These are phyloP conservation scores for Scenedesmus sp. DNA, from an alignment of 163 green algal species.

Conservation along the genomic window DNA sequence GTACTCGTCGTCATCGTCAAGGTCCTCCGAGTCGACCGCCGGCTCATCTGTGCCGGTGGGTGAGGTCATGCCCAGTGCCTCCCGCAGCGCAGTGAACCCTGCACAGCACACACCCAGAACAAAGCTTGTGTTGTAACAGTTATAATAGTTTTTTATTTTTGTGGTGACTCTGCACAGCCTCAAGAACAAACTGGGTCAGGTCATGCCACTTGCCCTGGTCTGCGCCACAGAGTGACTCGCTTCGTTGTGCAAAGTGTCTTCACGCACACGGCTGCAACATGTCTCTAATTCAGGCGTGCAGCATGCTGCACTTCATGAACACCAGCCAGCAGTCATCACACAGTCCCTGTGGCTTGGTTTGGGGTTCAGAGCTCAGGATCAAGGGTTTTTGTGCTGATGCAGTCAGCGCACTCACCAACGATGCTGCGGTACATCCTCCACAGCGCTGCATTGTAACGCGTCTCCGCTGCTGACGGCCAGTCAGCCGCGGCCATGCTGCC, in stretches of 20 bases:
- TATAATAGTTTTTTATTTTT: too few relatives aligned
- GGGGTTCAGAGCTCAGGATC: too few relatives aligned
- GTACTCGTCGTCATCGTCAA: slow-evolving; percentile 10
- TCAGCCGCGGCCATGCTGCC: slow-evolving; percentile 74
- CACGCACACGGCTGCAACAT: too few relatives aligned
- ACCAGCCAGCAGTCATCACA: too few relatives aligned
- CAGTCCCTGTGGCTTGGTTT: too few relatives aligned
- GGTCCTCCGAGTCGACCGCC: not conserved
- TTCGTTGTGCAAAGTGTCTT: too few relatives aligned
- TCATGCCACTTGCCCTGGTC: too few relatives aligned
- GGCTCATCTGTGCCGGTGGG: not conserved
- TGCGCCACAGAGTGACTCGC: too few relatives aligned
- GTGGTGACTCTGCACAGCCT: too few relatives aligned
- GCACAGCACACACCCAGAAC: not conserved
- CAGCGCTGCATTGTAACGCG: slow-evolving; percentile 39
- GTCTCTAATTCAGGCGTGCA: too few relatives aligned
- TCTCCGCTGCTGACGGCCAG: slow-evolving; percentile 49
- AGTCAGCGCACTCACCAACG: slow-evolving; percentile 39
- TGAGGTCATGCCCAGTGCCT: slow-evolving; percentile 25
- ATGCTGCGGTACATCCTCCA: slow-evolving; percentile 56
- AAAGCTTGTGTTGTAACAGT: not conserved
- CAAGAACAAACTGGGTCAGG: too few relatives aligned
- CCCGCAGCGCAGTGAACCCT: slow-evolving; percentile 35
- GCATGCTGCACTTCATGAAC: not conserved
- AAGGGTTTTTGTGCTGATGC: too few relatives aligned